phyloP scores from a whole-genome alignment of 306 rosid species.

The Argentina anserina region DNA sequence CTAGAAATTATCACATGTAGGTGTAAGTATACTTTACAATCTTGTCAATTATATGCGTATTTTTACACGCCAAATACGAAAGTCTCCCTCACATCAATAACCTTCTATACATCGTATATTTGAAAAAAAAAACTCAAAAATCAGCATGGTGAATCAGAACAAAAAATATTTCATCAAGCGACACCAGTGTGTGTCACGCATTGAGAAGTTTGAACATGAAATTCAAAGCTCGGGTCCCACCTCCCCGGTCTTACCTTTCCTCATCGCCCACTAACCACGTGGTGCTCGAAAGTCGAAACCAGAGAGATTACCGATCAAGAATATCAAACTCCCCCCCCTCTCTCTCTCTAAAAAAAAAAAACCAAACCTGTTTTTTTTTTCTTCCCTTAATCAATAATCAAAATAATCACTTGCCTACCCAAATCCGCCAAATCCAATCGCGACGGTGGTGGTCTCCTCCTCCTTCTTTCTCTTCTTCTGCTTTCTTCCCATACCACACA shows the following conservation, averaged over 20 bases:
- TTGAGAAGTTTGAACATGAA: slow-evolving; percentile 40
- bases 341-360: background rate
- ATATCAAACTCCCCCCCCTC: too few species aligned
- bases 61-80: too few species aligned
- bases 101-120: too few species aligned
- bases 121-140: too few species aligned
- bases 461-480: background rate
- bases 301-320: background rate
- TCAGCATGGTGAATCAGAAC: too few species aligned
- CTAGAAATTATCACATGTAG: too few species aligned
- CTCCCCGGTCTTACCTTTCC: slow-evolving; percentile 15
- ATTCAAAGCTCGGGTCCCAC: slow-evolving; percentile 49
- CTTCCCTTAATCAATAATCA: background rate
- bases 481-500: background rate
- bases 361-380: background rate
- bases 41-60: too few species aligned
- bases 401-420: background rate
- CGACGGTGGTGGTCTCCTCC: background rate
- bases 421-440: background rate
- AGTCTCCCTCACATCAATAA: too few species aligned
- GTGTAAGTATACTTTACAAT: too few species aligned
- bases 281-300: slow-evolving; percentile 41
- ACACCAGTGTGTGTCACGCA: slow-evolving; percentile 17
- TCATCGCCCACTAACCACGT: slow-evolving; percentile 68
- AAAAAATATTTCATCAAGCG: too few species aligned